phyloP scores from a whole-genome alignment of 1,139 yeast species.

The Scheffersomyces segobiensis region DNA sequence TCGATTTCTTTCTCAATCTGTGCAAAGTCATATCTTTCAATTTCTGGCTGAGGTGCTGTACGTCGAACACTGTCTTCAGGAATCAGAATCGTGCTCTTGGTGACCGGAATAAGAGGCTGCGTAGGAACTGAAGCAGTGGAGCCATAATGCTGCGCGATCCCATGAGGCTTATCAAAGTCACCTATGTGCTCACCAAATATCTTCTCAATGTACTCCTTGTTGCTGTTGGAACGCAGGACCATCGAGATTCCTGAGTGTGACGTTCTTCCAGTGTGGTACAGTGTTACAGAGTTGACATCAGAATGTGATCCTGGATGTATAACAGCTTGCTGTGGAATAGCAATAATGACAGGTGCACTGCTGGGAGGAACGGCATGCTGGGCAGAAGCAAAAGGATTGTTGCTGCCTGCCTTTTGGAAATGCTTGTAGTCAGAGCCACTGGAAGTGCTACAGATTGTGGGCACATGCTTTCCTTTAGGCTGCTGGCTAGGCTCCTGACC shows the following conservation, averaged over 20 bases:
- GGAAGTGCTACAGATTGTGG: background rate
- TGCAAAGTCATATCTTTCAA: background rate
- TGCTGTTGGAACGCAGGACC: background rate
- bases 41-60: background rate
- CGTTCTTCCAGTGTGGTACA: background rate
- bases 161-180: constrained; percentile 15
- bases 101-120: background rate
- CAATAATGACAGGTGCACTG: background rate
- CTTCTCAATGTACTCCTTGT: constrained; percentile 10
- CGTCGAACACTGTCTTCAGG: background rate
- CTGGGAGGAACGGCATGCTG: background rate
- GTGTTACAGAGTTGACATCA: background rate
- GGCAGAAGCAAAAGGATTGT: background rate
- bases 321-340: background rate
- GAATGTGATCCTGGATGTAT: background rate
- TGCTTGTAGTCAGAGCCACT: constrained; percentile 1
- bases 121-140: constrained; percentile 6
- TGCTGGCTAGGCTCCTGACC: background rate
- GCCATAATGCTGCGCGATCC: constrained; percentile 7
- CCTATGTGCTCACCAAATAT: constrained; percentile 13
- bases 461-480: background rate
- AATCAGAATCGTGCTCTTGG: background rate
- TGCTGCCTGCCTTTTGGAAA: background rate
- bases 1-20: background rate
- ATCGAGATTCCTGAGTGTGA: background rate